Conservation (phyloP, 2,329 filamentous ascomycete species). For the Stemphylium vesicarium region DNA sequence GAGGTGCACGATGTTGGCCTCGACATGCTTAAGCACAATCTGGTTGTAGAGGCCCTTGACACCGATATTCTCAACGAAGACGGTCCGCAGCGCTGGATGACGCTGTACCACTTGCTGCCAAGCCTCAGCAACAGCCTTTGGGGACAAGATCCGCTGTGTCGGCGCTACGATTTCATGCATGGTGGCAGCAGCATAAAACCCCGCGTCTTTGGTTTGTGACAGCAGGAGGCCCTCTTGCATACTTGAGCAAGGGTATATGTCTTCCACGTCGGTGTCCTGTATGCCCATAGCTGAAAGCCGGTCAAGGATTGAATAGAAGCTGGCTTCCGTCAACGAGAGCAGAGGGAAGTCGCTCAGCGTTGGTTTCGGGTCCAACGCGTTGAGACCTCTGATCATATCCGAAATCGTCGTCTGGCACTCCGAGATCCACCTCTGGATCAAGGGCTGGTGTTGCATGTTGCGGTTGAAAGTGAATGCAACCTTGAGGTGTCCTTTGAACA, state of each 20-base stretch:
- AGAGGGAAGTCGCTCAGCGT: slow-evolving; percentile 56
- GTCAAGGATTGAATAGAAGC: slow-evolving; percentile 49
- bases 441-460: slow-evolving; percentile 54
- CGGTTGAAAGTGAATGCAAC: slow-evolving; percentile 61
- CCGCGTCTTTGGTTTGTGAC: slow-evolving; percentile 40
- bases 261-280: slow-evolving; percentile 48
- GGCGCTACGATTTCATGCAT: slow-evolving; percentile 34
- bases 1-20: slow-evolving; percentile 33
- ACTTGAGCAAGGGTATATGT: slow-evolving; percentile 44
- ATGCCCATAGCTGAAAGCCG: slow-evolving; percentile 50
- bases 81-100: slow-evolving; percentile 40
- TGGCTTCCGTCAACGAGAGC: slow-evolving; percentile 52
- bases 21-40: slow-evolving; percentile 37
- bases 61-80: slow-evolving; percentile 42
- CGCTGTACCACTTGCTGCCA: slow-evolving; percentile 39
- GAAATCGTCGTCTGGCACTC: slow-evolving; percentile 46
- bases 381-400: slow-evolving; percentile 36
- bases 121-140: slow-evolving; percentile 27
- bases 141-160: slow-evolving; percentile 12
- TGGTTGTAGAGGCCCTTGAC: slow-evolving; percentile 42
- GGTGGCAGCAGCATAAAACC: slow-evolving; percentile 42
- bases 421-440: slow-evolving; percentile 53
- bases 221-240: slow-evolving; percentile 44
- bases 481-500: slow-evolving; percentile 54
- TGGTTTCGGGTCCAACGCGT: slow-evolving; percentile 34